These are phyloP conservation scores for Tricholomella constricta DNA, from an alignment of 768 basidiomycete genomes.

Conservation along the genomic window DNA sequence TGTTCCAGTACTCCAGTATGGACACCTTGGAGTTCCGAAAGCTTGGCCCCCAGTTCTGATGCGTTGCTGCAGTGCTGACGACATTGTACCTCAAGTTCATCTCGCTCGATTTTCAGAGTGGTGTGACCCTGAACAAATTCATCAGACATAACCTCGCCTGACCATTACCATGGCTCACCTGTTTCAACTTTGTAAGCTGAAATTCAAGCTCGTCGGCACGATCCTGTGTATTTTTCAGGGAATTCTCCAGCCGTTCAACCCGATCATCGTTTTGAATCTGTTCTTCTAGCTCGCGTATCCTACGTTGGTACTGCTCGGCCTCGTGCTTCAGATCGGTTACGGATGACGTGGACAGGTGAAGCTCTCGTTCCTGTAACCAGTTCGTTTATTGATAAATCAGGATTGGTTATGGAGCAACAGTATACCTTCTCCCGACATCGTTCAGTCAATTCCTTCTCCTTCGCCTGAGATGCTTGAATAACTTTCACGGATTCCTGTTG, in stretches of 20 bases:
- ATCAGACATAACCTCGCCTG: not conserved
- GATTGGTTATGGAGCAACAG: not conserved
- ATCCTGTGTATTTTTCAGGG: conserved; percentile 77
- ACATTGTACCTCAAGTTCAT: conserved; percentile 52
- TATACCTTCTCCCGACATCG: conserved; percentile 55
- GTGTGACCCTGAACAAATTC: conserved; percentile 48
- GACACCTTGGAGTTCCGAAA: conserved; percentile 47
- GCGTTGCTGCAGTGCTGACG: conserved; percentile 44
- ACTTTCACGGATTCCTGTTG: conserved; percentile 35
- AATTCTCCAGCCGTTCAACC: conserved; percentile 69
- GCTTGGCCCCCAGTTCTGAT: conserved; percentile 47
- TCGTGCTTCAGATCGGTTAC: conserved; percentile 54
- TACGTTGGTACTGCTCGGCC: conserved; percentile 54
- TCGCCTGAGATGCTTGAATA: conserved; percentile 44
- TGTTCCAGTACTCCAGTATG: conserved; percentile 40
- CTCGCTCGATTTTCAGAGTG: conserved; percentile 61
- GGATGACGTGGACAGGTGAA: conserved; percentile 62
- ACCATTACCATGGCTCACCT: conserved; percentile 44
- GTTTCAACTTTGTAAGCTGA: conserved; percentile 75
- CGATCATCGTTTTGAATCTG: conserved; percentile 85
- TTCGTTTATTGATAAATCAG: conserved; percentile 17
- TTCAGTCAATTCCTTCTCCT: conserved; percentile 58
- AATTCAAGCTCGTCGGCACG: conserved; percentile 84
- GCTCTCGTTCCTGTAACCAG: conserved; percentile 65
- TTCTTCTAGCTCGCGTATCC: conserved; percentile 74